A percentile compares a stretch with the other conserved stretches of the same genome.
Evolutionary conservation across 2,329 filamentous ascomycete genomes (phyloP).

Genomic region (Aspergillus sp.): DNA sequence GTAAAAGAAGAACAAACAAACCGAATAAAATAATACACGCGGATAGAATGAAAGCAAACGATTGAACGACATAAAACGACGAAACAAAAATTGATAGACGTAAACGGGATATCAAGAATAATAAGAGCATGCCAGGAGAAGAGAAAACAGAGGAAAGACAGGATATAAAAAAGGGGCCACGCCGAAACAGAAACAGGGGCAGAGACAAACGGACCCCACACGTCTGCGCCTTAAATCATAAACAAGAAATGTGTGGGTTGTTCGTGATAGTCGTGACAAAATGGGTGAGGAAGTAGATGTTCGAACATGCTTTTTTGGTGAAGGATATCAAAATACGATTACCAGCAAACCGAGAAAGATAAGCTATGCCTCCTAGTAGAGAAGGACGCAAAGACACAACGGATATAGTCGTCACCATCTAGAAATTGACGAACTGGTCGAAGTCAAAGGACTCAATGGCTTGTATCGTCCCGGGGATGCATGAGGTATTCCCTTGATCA

Average conservation of each 20-base stretch:
- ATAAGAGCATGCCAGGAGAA: neutral
- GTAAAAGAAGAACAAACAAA: neutral
- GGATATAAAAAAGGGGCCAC: neutral
- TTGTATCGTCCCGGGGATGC: neutral
- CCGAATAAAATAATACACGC: neutral
- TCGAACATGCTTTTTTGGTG: neutral
- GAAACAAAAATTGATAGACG: neutral
- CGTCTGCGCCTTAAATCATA: neutral
- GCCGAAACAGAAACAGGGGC: neutral
- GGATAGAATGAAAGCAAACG: neutral
- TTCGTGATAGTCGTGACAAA: neutral
- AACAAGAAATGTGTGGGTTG: neutral
- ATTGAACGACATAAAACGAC: neutral
- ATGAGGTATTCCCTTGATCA: neutral
- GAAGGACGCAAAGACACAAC: neutral
- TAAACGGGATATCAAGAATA: neutral
- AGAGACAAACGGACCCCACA: neutral
- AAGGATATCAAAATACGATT: neutral
- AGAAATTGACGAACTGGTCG: neutral
- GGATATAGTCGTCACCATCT: neutral
- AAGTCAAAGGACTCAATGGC: conserved; percentile 1
- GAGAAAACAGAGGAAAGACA: neutral
- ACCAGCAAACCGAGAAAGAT: neutral
- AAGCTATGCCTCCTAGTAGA: neutral
- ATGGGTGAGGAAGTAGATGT: neutral